A percentile compares a stretch with the other conserved stretches of the same genome.
phyloP scores from a whole-genome alignment of 1,139 yeast species.

The Pichia sp. region DNA sequence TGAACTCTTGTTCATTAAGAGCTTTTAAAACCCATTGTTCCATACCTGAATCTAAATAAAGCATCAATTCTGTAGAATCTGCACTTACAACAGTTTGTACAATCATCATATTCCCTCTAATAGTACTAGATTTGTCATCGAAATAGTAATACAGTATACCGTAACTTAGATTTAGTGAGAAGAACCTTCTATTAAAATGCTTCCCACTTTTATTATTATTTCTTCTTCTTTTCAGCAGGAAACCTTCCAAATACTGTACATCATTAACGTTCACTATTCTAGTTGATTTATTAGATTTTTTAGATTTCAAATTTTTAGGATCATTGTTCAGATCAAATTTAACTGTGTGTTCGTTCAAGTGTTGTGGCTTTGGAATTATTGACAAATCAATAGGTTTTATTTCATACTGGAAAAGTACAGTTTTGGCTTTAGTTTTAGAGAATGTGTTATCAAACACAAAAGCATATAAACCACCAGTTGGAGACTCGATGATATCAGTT shows the following conservation, averaged over 20 bases:
- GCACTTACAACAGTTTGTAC: constrained; percentile 77
- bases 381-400: constrained; percentile 20
- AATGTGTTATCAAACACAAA: constrained; percentile 90
- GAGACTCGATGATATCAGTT: constrained; percentile 55
- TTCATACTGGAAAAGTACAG: constrained; percentile 60
- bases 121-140: constrained; percentile 57
- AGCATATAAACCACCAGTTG: constrained; percentile 64
- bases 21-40: constrained; percentile 90
- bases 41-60: constrained; percentile 89
- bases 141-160: constrained; percentile 80
- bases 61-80: constrained; percentile 55
- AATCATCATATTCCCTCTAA: constrained; percentile 91
- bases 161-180: constrained; percentile 71
- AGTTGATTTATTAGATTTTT: constrained; percentile 14
- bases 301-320: background rate
- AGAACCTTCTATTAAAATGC: constrained; percentile 80
- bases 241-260: constrained; percentile 66
- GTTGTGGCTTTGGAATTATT: background rate
- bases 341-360: background rate
- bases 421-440: constrained; percentile 78
- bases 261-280: constrained; percentile 33
- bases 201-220: constrained; percentile 76
- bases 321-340: background rate
- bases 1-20: constrained; percentile 54
- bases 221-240: constrained; percentile 58